These are phyloP conservation scores for Orbilia oligospora DNA, from an alignment of 2,329 filamentous ascomycete genomes.

Conservation along the genomic window DNA sequence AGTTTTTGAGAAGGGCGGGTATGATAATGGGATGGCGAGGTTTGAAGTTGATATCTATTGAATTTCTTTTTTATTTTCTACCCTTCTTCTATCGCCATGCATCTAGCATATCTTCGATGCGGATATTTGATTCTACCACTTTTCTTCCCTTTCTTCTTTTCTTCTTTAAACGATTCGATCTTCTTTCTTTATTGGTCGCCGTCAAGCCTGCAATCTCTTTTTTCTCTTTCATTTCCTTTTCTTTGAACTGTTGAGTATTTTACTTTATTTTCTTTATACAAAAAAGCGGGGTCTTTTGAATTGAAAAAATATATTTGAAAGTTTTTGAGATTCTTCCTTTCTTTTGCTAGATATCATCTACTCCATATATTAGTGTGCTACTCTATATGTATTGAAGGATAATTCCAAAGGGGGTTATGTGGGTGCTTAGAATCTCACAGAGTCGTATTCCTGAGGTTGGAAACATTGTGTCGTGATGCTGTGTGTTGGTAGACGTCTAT, in stretches of 20 bases:
- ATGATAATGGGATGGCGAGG: background rate
- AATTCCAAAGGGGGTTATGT: too few relatives aligned
- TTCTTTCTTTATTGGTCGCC: constrained; percentile 25
- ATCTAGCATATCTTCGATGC: constrained; percentile 21
- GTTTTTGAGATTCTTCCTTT: background rate
- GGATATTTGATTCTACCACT: background rate
- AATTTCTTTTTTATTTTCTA: background rate
- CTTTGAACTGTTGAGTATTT: background rate
- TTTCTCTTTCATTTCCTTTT: constrained; percentile 1
- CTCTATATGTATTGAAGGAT: background rate
- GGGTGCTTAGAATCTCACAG: too few relatives aligned
- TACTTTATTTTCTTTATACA: background rate
- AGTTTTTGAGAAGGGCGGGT: background rate
- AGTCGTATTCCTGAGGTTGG: too few relatives aligned
- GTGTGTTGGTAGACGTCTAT: too few relatives aligned
- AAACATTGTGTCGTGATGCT: too few relatives aligned
- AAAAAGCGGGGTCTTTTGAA: constrained; percentile 57
- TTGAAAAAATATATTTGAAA: constrained; percentile 24
- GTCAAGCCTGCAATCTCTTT: constrained; percentile 36
- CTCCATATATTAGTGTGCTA: background rate
- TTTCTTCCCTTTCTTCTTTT: background rate
- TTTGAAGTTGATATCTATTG: background rate
- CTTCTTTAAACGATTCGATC: constrained; percentile 12
- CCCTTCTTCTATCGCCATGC: background rate
- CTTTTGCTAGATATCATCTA: background rate